A percentile compares a stretch with the other conserved stretches of the same genome.
These are phyloP conservation scores for Eremochloa ophiuroides DNA, from an alignment of 176 grass and related monocot species.

Conservation along the genomic window DNA sequence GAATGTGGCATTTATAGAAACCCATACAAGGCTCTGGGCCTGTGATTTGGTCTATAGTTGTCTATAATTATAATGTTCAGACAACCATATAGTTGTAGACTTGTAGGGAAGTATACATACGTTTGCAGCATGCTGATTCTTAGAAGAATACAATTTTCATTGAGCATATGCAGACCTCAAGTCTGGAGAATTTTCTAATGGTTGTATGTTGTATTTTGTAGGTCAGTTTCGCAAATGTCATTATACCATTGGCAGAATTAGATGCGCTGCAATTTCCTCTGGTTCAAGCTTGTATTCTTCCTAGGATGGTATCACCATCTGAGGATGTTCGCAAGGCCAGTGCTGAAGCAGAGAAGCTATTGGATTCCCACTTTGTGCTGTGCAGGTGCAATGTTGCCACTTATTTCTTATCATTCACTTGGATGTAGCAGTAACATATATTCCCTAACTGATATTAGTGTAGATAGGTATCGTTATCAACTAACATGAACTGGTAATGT, in stretches of 20 bases:
- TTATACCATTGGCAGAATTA: slow-evolving; percentile 74
- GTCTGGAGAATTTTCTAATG: neutral
- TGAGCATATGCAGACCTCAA: neutral
- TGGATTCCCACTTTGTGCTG: slow-evolving; percentile 72
- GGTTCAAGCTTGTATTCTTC: slow-evolving; percentile 84
- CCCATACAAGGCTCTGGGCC: neutral
- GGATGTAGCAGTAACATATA: neutral
- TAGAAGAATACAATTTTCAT: neutral
- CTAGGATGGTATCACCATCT: slow-evolving; percentile 72
- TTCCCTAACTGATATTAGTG: neutral
- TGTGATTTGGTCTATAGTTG: neutral
- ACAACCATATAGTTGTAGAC: neutral
- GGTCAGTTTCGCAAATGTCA: slow-evolving; percentile 68
- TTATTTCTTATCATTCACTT: slow-evolving; percentile 22
- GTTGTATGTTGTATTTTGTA: slow-evolving; percentile 28
- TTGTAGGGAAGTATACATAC: neutral
- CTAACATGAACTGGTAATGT: neutral
- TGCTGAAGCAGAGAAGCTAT: slow-evolving; percentile 67
- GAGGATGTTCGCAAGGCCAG: slow-evolving; percentile 68
- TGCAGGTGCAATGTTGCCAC: slow-evolving; percentile 63
- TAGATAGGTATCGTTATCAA: neutral
- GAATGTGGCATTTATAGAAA: neutral
- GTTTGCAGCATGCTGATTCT: neutral
- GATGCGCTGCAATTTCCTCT: slow-evolving; percentile 84
- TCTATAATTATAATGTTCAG: neutral